phyloP scores from a whole-genome alignment of 2,329 filamentous ascomycete species.

The Teratosphaeria zuluensis region DNA sequence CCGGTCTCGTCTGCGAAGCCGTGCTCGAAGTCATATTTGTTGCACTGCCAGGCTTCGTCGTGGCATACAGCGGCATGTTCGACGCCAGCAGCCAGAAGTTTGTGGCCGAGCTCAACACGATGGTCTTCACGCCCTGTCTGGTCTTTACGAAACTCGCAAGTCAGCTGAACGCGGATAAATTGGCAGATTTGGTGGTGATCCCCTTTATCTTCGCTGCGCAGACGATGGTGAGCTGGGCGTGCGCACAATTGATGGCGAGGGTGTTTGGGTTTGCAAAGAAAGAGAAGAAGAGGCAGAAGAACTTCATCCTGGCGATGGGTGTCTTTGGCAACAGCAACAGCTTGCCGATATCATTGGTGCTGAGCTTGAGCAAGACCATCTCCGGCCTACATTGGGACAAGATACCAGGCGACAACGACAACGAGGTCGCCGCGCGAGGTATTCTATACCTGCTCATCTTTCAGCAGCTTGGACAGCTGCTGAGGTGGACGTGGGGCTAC shows the following conservation, averaged over 20 bases:
- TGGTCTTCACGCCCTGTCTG: conserved; percentile 91
- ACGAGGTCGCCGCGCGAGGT: conserved; percentile 84
- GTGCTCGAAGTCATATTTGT: conserved; percentile 94
- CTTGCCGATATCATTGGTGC: conserved; percentile 86
- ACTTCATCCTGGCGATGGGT: conserved; percentile 96
- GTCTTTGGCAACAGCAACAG: conserved; percentile 98
- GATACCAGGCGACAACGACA: conserved; percentile 84
- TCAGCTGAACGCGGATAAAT: conserved; percentile 83
- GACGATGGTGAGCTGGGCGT: conserved; percentile 74
- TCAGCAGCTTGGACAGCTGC: conserved; percentile 89
- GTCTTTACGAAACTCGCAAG: conserved; percentile 96
- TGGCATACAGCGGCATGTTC: conserved; percentile 84
- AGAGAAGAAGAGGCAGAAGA: conserved; percentile 60
- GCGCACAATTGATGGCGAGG: conserved; percentile 60
- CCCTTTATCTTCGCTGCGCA: conserved; percentile 89
- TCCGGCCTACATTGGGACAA: conserved; percentile 88
- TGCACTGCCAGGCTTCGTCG: conserved; percentile 84
- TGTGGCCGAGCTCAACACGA: conserved; percentile 89
- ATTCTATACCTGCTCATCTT: conserved; percentile 96
- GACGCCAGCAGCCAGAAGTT: conserved; percentile 95
- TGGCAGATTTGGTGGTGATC: conserved; percentile 83
- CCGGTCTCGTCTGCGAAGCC: conserved; percentile 83
- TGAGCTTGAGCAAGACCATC: conserved; percentile 87
- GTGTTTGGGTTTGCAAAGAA: conserved; percentile 56
- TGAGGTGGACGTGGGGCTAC: conserved; percentile 98